Percentiles rank a stretch among this genome's conserved stretches.
phyloP scores from a whole-genome alignment of 805 yeast genomes.

The Myxozyma melibiosi region DNA sequence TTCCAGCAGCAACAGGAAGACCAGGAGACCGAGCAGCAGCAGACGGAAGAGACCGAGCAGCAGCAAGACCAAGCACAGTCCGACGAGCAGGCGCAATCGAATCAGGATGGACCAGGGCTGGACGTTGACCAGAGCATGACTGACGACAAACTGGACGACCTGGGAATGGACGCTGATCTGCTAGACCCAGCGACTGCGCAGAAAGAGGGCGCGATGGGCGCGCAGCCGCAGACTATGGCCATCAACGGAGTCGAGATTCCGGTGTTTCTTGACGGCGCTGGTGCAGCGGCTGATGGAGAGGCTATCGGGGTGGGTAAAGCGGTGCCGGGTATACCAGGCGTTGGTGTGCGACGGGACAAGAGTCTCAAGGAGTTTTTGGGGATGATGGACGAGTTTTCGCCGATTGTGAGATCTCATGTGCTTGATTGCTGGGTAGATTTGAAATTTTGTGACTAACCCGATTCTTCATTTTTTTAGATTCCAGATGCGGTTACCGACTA shows the following conservation, averaged over 20 bases:
- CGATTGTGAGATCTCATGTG: slow-evolving; percentile 84
- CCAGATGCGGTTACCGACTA: slow-evolving; percentile 85
- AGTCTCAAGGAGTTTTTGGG: slow-evolving; percentile 80
- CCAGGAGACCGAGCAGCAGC: neutral
- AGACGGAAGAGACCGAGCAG: neutral
- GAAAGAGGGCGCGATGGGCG: neutral
- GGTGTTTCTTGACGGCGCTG: neutral
- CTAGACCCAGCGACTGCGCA: neutral
- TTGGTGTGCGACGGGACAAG: slow-evolving; percentile 52
- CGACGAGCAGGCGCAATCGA: neutral
- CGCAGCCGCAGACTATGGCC: slow-evolving; percentile 1
- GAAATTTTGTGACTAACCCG: no score
- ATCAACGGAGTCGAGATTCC: slow-evolving; percentile 21
- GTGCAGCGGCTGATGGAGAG: slow-evolving; percentile 4
- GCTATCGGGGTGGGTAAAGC: neutral
- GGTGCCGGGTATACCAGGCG: slow-evolving; percentile 10
- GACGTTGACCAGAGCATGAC: neutral
- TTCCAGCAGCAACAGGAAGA: neutral
- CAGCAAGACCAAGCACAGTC: no score
- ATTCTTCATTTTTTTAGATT: slow-evolving; percentile 46
- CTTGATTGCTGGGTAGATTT: slow-evolving; percentile 6
- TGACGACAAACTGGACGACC: slow-evolving; percentile 11
- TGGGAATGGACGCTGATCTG: slow-evolving; percentile 8
- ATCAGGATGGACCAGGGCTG: neutral
- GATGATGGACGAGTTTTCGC: slow-evolving; percentile 91